A percentile compares a stretch with the other conserved stretches of the same genome.
Evolutionary conservation across 257 asterid genomes (phyloP).

Genomic region (Dorcoceras hygrometricum): DNA sequence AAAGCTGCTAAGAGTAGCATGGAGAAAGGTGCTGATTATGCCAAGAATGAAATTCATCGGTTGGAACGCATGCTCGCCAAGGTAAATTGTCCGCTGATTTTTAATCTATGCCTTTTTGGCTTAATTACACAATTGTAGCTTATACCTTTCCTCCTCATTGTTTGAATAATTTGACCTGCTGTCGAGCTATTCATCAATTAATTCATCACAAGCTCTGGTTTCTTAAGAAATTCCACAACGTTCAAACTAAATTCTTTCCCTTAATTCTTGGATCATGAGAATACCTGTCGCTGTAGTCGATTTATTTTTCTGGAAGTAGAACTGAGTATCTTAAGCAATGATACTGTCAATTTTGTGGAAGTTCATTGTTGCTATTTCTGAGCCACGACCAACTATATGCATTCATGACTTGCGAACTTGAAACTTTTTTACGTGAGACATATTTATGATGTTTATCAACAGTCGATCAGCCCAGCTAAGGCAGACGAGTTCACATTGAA

Average conservation of each 20-base stretch:
- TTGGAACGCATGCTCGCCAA: slow-evolving; percentile 85
- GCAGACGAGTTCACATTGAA: slow-evolving; percentile 82
- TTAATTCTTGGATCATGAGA: neutral
- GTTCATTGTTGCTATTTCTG: neutral
- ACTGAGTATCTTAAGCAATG: no score
- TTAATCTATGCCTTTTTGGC: neutral
- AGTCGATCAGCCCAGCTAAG: slow-evolving; percentile 71
- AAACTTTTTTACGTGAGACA: neutral
- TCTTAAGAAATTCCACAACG: neutral
- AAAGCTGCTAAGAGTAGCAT: slow-evolving; percentile 80
- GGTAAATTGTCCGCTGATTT: slow-evolving; percentile 40
- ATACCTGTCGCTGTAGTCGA: neutral
- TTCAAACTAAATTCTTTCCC: neutral
- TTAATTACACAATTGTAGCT: no score
- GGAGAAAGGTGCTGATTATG: slow-evolving; percentile 81
- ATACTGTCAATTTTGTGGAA: no score
- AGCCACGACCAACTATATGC: neutral
- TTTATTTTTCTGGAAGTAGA: no score
- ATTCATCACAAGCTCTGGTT: neutral
- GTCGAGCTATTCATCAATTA: neutral
- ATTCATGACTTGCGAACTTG: neutral
- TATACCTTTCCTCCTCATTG: neutral
- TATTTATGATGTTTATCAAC: slow-evolving; percentile 24
- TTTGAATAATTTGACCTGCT: neutral
- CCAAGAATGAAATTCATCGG: slow-evolving; percentile 72